These are phyloP conservation scores for Wickerhamomyces tratensis DNA, from an alignment of 805 yeast species.

Conservation along the genomic window DNA sequence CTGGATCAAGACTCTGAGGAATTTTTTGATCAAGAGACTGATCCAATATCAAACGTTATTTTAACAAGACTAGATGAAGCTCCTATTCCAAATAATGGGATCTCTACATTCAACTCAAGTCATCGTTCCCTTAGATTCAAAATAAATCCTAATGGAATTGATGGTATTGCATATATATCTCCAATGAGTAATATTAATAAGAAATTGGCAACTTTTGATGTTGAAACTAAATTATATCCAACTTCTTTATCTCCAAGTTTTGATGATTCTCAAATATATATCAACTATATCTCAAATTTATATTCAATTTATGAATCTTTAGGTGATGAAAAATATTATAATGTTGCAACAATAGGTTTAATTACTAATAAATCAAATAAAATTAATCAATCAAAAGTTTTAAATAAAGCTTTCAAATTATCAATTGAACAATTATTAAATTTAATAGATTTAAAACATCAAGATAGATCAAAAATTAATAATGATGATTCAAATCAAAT, in stretches of 20 bases:
- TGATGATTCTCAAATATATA: slow-evolving; percentile 31
- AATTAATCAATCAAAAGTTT: slow-evolving; percentile 25
- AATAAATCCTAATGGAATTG: slow-evolving; percentile 33
- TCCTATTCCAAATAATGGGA: slow-evolving; percentile 23
- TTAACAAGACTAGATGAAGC: slow-evolving; percentile 23
- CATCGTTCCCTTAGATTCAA: slow-evolving; percentile 32
- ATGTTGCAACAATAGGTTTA: slow-evolving; percentile 30
- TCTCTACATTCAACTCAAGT: slow-evolving; percentile 22
- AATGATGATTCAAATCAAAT: slow-evolving; percentile 2
- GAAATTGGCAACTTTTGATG: slow-evolving; percentile 21
- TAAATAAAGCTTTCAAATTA: slow-evolving; percentile 25
- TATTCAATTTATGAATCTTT: slow-evolving; percentile 45
- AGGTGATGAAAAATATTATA: slow-evolving; percentile 32
- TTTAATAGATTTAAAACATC: slow-evolving; percentile 1
- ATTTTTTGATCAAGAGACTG: slow-evolving; percentile 13
- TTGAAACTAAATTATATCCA: slow-evolving; percentile 33
- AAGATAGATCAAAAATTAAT: too few relatives aligned
- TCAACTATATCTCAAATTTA: slow-evolving; percentile 36
- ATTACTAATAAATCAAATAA: slow-evolving; percentile 20
- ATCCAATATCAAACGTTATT: slow-evolving; percentile 16
- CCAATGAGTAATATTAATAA: slow-evolving; percentile 16
- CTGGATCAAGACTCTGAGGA: slow-evolving; percentile 10
- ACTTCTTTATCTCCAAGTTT: slow-evolving; percentile 26
- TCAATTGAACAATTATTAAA: slow-evolving; percentile 7
- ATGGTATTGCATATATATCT: slow-evolving; percentile 31